Evolutionary conservation across 2,329 filamentous ascomycete species (phyloP).

Genomic region (Arthroderma uncinatum): DNA sequence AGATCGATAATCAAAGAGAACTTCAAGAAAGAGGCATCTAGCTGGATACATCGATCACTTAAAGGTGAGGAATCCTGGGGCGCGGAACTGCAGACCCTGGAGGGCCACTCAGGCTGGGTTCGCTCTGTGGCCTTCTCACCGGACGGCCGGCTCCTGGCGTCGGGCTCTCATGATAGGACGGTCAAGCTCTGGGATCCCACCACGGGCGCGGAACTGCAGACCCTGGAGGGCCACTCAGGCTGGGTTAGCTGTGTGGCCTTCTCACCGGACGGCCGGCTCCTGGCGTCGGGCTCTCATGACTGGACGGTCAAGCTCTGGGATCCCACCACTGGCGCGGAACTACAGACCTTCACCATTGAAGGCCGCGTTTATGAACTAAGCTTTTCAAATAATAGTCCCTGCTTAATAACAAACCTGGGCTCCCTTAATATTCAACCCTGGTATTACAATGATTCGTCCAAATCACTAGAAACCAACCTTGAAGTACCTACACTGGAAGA

Average conservation of each 20-base stretch:
- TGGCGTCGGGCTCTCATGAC: conserved; percentile 51
- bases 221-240: neutral
- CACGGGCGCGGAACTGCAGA: neutral
- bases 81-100: neutral
- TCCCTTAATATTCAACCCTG: neutral
- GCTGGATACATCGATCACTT: neutral
- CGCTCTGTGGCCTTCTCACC: conserved; percentile 9
- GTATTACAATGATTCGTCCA: neutral
- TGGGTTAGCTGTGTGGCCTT: neutral
- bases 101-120: conserved; percentile 5
- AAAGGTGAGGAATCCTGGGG: neutral
- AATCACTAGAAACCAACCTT: neutral
- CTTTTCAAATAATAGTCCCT: neutral
- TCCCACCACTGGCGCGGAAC: conserved; percentile 60
- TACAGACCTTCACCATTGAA: conserved; percentile 54
- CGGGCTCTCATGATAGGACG: neutral
- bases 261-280: neutral
- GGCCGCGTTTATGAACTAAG: neutral
- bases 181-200: conserved; percentile 8
- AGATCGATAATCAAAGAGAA: conserved; percentile 1
- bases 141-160: neutral
- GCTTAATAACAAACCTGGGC: neutral
- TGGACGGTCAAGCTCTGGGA: conserved; percentile 6
- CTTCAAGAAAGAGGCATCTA: conserved; percentile 2
- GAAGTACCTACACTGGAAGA: neutral